These are phyloP conservation scores for Dendrobium chrysotoxum DNA, from an alignment of 106 monocot species.

Conservation along the genomic window DNA sequence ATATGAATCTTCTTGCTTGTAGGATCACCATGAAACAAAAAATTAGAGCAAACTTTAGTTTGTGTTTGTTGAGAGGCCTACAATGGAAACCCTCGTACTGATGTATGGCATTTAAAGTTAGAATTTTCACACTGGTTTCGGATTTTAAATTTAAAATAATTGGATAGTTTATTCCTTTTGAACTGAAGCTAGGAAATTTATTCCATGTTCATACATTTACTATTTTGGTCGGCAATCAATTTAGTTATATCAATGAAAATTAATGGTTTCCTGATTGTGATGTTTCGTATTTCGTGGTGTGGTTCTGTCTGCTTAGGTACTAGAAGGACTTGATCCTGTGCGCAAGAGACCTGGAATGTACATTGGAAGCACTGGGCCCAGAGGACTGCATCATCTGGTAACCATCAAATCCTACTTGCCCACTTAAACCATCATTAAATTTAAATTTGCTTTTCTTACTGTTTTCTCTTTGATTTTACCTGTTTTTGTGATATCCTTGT, in stretches of 20 bases:
- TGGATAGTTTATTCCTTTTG: background rate
- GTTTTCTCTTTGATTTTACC: slow-evolving; percentile 1
- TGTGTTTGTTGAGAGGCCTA: background rate
- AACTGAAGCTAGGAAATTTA: background rate
- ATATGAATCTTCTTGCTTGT: too few species aligned
- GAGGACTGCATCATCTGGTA: slow-evolving; percentile 98
- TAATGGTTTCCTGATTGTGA: background rate
- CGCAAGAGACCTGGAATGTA: slow-evolving; percentile 99
- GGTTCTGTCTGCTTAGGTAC: slow-evolving; percentile 39
- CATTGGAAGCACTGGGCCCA: slow-evolving; percentile 92
- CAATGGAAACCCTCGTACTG: background rate
- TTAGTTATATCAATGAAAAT: background rate
- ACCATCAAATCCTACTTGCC: background rate
- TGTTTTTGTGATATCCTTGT: slow-evolving; percentile 3
- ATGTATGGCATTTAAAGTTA: background rate
- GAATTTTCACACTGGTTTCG: background rate
- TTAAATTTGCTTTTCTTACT: background rate
- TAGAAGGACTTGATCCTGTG: slow-evolving; percentile 96
- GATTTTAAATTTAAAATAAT: background rate
- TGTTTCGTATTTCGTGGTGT: background rate
- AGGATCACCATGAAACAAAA: too few species aligned
- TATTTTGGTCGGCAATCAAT: background rate
- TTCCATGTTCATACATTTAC: background rate
- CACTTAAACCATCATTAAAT: background rate
- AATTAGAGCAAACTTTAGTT: too few species aligned